Evolutionary conservation across 345 rosid genomes (phyloP).

Genomic region (Eucalyptus lansdowneana): DNA sequence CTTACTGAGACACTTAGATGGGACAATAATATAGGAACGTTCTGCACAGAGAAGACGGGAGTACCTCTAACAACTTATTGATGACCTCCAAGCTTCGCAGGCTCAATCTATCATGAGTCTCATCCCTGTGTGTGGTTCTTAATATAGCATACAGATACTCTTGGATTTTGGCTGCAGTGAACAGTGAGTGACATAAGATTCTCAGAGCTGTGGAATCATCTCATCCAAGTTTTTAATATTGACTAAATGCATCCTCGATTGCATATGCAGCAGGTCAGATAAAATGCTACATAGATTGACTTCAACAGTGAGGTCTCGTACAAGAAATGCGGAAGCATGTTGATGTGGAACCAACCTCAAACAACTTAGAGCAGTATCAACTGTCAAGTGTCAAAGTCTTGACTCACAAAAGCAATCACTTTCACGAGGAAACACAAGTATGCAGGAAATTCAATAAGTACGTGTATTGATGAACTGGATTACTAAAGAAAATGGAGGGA

Average conservation of each 20-base stretch:
- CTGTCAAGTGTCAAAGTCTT: not conserved
- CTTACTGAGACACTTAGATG: not conserved
- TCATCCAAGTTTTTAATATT: not conserved
- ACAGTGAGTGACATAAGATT: not conserved
- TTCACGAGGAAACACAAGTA: not conserved
- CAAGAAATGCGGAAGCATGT: not conserved
- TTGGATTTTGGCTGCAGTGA: conserved; percentile 32
- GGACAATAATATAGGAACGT: not conserved
- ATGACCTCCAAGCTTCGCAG: conserved; percentile 53
- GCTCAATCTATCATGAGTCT: conserved; percentile 35
- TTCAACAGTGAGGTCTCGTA: not conserved
- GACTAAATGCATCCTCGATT: not conserved
- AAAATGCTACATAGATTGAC: not conserved
- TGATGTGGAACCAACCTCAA: not conserved
- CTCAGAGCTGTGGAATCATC: not conserved
- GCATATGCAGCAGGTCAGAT: not conserved
- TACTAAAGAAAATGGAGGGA: not conserved
- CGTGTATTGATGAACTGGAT: not conserved
- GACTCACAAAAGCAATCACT: not conserved
- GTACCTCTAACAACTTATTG: conserved; percentile 49
- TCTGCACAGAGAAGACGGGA: not conserved
- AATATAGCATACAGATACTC: conserved; percentile 37
- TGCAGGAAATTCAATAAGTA: not conserved
- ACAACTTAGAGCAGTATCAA: not conserved
- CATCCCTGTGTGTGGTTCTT: conserved; percentile 7